Evolutionary conservation across 164 flowering plant genomes (phyloP).

Genomic region (Sextonia rubra): DNA sequence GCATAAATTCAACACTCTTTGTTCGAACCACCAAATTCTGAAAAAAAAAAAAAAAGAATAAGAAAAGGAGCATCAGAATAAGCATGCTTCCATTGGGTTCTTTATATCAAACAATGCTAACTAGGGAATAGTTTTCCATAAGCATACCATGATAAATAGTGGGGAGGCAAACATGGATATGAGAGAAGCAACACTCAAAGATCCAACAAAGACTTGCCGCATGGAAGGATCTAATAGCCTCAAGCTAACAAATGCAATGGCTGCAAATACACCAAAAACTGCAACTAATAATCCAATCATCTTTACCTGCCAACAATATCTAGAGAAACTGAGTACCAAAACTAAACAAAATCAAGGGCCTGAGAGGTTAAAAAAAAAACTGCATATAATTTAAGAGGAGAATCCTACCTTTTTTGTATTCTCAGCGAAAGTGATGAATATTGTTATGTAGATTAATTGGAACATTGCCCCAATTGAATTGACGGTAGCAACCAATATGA

Average conservation of each 20-base stretch:
- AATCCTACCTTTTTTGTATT: constrained; percentile 40
- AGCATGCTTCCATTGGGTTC: not conserved
- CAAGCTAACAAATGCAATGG: constrained; percentile 45
- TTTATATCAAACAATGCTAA: not conserved
- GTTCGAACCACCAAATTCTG: constrained; percentile 55
- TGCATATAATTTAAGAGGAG: constrained; percentile 1
- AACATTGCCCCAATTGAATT: constrained; percentile 68
- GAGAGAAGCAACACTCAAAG: constrained; percentile 58
- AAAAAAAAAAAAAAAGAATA: not conserved
- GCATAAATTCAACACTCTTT: constrained; percentile 59
- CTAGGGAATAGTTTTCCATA: not conserved
- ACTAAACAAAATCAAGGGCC: not conserved
- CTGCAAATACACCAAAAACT: constrained; percentile 40
- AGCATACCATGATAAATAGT: constrained; percentile 58
- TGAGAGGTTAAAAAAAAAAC: not conserved
- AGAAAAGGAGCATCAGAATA: not conserved
- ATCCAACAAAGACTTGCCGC: constrained; percentile 62
- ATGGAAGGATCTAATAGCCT: constrained; percentile 24
- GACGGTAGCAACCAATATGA: constrained; percentile 60
- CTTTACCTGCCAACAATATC: constrained; percentile 39
- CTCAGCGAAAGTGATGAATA: constrained; percentile 52
- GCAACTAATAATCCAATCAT: constrained; percentile 46
- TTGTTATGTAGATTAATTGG: constrained; percentile 46
- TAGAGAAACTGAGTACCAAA: not conserved
- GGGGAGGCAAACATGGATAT: constrained; percentile 89